phyloP scores from a whole-genome alignment of 2,329 filamentous ascomycete species.

The Zymoseptoria tritici region DNA sequence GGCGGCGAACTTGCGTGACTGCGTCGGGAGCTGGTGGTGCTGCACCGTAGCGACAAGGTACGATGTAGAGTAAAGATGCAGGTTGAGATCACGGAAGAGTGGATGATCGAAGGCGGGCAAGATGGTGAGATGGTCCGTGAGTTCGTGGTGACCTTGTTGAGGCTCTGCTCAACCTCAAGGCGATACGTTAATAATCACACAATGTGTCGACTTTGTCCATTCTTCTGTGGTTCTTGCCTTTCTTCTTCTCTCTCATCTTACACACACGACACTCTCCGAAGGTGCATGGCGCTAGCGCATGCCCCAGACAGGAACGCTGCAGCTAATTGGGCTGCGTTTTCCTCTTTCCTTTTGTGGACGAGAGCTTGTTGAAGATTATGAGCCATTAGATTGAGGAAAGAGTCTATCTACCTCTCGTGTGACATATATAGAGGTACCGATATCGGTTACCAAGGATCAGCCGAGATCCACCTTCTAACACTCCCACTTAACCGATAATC shows the following conservation, averaged over 20 bases:
- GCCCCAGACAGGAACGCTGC: not conserved
- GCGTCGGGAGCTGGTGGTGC: not conserved
- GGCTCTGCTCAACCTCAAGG: too few species aligned
- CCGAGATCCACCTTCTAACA: too few species aligned
- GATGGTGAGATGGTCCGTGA: not conserved
- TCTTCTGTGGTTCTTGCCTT: not conserved
- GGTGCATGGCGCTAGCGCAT: not conserved
- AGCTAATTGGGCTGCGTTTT: not conserved
- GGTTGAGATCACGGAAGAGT: not conserved
- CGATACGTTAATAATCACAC: not conserved
- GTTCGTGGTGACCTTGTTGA: not conserved
- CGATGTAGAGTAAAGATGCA: not conserved
- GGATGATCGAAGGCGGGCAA: not conserved
- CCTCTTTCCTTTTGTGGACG: not conserved
- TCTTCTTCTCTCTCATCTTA: not conserved
- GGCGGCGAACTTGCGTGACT: not conserved
- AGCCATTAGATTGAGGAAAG: too few species aligned
- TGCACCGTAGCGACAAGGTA: not conserved
- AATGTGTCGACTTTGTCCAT: not conserved
- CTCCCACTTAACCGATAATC: too few species aligned
- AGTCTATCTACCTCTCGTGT: too few species aligned
- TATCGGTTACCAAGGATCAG: too few species aligned
- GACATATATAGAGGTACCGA: too few species aligned
- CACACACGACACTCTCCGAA: not conserved
- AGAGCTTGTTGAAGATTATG: too few species aligned